These are phyloP conservation scores for Linum trigynum DNA, from an alignment of 345 rosid species.

Conservation along the genomic window DNA sequence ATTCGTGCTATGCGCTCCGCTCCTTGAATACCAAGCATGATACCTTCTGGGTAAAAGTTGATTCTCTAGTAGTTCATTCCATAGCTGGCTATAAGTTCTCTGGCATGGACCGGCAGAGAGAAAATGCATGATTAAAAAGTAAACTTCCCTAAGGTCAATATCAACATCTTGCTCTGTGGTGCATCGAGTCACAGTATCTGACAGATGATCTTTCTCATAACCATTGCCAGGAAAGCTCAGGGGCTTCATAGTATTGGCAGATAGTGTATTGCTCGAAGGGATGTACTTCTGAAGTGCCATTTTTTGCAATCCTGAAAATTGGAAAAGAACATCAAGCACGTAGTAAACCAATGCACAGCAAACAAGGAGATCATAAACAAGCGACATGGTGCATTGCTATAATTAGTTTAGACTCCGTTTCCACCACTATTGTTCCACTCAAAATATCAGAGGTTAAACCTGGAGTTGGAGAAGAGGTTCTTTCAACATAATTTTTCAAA, in stretches of 20 bases:
- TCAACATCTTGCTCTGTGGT: slow-evolving; percentile 33
- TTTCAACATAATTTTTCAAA: too few relatives aligned
- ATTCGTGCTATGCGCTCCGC: slow-evolving; percentile 36
- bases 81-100: slow-evolving; percentile 46
- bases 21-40: slow-evolving; percentile 91
- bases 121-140: slow-evolving; percentile 85
- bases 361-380: too few relatives aligned
- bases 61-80: slow-evolving; percentile 67
- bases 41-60: slow-evolving; percentile 90
- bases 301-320: slow-evolving; percentile 12
- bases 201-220: slow-evolving; percentile 41
- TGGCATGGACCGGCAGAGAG: slow-evolving; percentile 80
- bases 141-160: slow-evolving; percentile 74
- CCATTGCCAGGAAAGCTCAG: slow-evolving; percentile 49
- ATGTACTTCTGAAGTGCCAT: slow-evolving; percentile 71
- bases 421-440: neutral
- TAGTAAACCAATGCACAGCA: neutral
- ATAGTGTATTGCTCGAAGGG: slow-evolving; percentile 42
- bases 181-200: slow-evolving; percentile 14
- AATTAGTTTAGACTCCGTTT: too few relatives aligned
- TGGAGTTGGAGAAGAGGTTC: neutral
- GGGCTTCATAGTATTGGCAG: slow-evolving; percentile 45
- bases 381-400: neutral
- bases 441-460: neutral
- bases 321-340: neutral